phyloP scores from a whole-genome alignment of 345 rosid species.

The Eucalyptus pauciflora region DNA sequence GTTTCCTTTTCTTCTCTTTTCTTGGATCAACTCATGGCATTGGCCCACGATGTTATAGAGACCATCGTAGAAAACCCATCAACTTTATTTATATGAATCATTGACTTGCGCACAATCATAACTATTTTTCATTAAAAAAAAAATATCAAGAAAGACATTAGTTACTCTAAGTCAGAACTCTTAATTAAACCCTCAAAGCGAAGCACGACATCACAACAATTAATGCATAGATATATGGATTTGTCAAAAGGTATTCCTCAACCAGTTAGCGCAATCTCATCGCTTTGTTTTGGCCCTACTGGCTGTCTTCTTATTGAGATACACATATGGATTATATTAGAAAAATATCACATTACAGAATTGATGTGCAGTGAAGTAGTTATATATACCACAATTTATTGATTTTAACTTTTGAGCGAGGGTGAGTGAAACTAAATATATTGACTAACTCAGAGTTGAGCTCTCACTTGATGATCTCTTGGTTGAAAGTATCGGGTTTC shows the following conservation, averaged over 20 bases:
- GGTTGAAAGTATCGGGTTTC: neutral
- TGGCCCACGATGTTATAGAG: too few relatives aligned
- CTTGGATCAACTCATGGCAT: too few relatives aligned
- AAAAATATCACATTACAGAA: neutral
- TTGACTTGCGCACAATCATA: too few relatives aligned
- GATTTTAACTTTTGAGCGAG: neutral
- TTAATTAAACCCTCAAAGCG: too few relatives aligned
- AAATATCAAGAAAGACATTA: too few relatives aligned
- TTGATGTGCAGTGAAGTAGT: neutral
- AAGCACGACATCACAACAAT: too few relatives aligned
- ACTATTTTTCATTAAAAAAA: too few relatives aligned
- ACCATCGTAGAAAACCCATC: too few relatives aligned
- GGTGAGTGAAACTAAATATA: neutral
- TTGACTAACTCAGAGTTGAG: fast-evolving
- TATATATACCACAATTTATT: neutral
- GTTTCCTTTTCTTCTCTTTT: too few relatives aligned
- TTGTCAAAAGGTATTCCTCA: neutral
- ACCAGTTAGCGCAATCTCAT: neutral
- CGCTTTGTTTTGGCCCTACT: neutral
- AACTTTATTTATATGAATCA: too few relatives aligned
- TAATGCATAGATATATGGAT: neutral
- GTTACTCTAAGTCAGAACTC: too few relatives aligned
- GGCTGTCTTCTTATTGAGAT: neutral
- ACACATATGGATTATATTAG: neutral
- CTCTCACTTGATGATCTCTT: neutral